Evolutionary conservation across 257 asterid species (phyloP).

Genomic region (Haberlea rhodopensis): DNA sequence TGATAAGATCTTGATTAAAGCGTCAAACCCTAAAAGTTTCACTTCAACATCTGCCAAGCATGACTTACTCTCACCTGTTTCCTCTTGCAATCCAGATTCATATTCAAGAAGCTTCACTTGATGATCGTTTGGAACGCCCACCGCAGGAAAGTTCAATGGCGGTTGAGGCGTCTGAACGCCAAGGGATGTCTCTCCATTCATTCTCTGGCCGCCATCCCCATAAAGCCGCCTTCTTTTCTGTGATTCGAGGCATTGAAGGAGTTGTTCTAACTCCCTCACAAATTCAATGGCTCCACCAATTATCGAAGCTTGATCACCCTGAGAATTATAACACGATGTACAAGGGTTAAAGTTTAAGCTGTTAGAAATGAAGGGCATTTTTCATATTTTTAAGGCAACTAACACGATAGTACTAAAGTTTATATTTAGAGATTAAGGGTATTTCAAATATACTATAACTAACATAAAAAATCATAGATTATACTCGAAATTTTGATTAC

Average conservation of each 20-base stretch:
- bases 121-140: slow-evolving; percentile 36
- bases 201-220: slow-evolving; percentile 50
- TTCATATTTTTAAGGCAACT: neutral
- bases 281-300: slow-evolving; percentile 96
- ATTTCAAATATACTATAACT: too few species aligned
- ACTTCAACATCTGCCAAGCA: slow-evolving; percentile 86
- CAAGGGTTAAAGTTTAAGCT: neutral
- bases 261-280: slow-evolving; percentile 86
- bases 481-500: slow-evolving; percentile 28
- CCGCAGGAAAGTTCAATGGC: slow-evolving; percentile 38
- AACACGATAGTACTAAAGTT: neutral
- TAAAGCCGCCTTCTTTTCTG: slow-evolving; percentile 78
- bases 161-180: slow-evolving; percentile 34
- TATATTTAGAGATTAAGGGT: too few species aligned
- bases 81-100: slow-evolving; percentile 56
- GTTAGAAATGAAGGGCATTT: neutral
- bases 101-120: slow-evolving; percentile 38
- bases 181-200: slow-evolving; percentile 41
- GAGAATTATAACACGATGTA: neutral
- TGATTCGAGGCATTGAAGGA: slow-evolving; percentile 89
- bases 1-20: slow-evolving; percentile 69
- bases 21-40: slow-evolving; percentile 79
- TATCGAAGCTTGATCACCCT: slow-evolving; percentile 99
- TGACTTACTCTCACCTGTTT: slow-evolving; percentile 78
- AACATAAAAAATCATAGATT: too few species aligned